Percentiles rank a stretch among this genome's conserved stretches.
phyloP scores from a whole-genome alignment of 305 asterid species.

The Ilex paraguariensis region DNA sequence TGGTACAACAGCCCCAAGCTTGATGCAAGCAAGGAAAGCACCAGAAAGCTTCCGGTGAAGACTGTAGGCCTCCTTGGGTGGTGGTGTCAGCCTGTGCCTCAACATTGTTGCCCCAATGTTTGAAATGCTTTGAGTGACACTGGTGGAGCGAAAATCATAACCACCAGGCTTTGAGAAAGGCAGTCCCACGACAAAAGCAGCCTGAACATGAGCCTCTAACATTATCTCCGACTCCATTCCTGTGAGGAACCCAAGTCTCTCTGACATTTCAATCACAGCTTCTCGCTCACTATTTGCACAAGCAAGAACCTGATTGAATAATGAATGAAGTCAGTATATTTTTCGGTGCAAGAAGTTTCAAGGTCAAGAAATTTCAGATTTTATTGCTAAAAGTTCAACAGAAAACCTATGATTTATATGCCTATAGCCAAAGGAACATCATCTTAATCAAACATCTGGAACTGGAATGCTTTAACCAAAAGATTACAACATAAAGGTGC shows the following conservation, averaged over 20 bases:
- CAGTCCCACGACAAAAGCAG: conserved; percentile 88
- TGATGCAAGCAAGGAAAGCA: conserved; percentile 95
- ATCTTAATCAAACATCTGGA: no score
- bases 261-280: conserved; percentile 77
- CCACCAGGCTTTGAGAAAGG: conserved; percentile 81
- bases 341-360: no score
- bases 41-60: conserved; percentile 98
- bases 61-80: conserved; percentile 97
- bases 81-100: conserved; percentile 89
- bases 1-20: conserved; percentile 88
- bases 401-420: no score
- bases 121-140: conserved; percentile 72
- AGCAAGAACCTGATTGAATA: conserved; percentile 65
- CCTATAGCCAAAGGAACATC: no score
- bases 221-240: conserved; percentile 85
- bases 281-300: conserved; percentile 78
- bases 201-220: conserved; percentile 91
- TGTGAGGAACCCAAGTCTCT: conserved; percentile 85
- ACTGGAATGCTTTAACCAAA: no score
- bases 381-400: no score
- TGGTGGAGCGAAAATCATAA: conserved; percentile 75
- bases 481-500: no score
- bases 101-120: conserved; percentile 88
- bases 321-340: not conserved
- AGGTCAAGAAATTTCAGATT: not conserved